Evolutionary conservation across 495 filamentous ascomycete species (phyloP).

Genomic region (Tetracladium marchalianum): DNA sequence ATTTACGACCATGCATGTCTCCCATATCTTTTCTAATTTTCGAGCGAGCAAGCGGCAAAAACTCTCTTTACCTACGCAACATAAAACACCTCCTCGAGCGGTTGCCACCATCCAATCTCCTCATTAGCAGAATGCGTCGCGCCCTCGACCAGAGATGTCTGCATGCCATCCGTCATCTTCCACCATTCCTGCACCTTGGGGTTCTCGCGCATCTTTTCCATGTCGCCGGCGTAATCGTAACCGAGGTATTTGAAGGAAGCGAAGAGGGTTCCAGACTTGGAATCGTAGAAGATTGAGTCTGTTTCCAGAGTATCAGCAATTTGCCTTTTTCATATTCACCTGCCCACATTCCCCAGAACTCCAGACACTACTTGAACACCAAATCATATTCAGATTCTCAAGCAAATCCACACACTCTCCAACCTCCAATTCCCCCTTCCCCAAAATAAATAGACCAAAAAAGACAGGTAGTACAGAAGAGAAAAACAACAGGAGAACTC

Average conservation of each 20-base stretch:
- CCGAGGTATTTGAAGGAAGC: constrained; percentile 69
- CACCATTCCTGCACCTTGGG: constrained; percentile 69
- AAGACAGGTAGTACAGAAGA: too few species aligned
- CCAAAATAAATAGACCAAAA: too few species aligned
- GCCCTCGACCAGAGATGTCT: constrained; percentile 51
- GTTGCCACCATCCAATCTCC: constrained; percentile 59
- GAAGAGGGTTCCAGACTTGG: constrained; percentile 50
- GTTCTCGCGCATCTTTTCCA: constrained; percentile 60
- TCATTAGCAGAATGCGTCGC: constrained; percentile 53
- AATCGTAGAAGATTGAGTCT: constrained; percentile 68
- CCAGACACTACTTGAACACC: too few species aligned
- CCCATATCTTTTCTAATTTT: too few species aligned
- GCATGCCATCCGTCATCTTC: constrained; percentile 65
- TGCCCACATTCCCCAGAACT: too few species aligned
- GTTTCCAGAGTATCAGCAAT: not conserved
- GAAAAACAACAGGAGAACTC: constrained; percentile 16
- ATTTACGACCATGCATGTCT: too few species aligned
- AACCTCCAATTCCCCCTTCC: too few species aligned
- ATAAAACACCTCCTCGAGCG: constrained; percentile 64
- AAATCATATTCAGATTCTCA: not conserved
- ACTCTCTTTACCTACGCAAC: constrained; percentile 24
- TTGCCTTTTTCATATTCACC: too few species aligned
- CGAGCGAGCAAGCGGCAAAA: too few species aligned
- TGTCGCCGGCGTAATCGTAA: constrained; percentile 56
- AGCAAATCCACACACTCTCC: not conserved